Base-by-base conservation (phyloP, 169 alveolate genomes). In the Babesia bigemina region DNA sequence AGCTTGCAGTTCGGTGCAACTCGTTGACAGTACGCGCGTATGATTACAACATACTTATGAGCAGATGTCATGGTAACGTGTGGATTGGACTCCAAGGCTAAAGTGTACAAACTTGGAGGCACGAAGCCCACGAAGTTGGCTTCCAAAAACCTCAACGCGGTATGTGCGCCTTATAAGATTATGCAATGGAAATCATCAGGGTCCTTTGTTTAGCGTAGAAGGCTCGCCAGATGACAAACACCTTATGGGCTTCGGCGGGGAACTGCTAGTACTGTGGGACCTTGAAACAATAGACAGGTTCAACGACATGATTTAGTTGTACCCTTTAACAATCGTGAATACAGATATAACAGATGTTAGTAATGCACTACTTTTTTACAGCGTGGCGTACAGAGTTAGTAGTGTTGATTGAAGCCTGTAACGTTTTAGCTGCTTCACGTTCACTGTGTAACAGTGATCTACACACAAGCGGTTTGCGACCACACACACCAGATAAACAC, bases 31-130 rank as follows among this genome's bases (percentile, higher is more conserved):
- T 71, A 47, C 1, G 39, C 6, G 70, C n/a, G 48, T 2, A 3
- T 11, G 10, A 26, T 7, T 9, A 0, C 66, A 7, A 17, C 11
- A 3, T 53, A 39, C 39, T n/a, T 57, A 26, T 29, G 14, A 6
- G 22, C 70, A 79, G 84, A 79, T 72, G 21, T 71, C 0, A 36
- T 82, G 49, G 85, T 82, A 21, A 65, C 89, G 17, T 82, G 86
- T 49, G 85, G 89, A 28, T 66, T 82, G 74, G 84, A 59, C n/a
- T 61, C 83, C n/a, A 82, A 71, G 39, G 89, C 85, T 0, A 75
- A 72, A 36, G 85, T 82, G 21, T 82, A 73, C 57, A 73, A 63
- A n/a, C 24, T 74, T 21, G 29, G 24, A 8, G 62, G 39, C 9
- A 4, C 47, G 3, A 75, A 63, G 8, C 84, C 84, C 21, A 69